These are phyloP conservation scores for Cutaneotrichosporon cyanovorans DNA, from an alignment of 1,284 basidiomycete genomes.

Conservation along the genomic window DNA sequence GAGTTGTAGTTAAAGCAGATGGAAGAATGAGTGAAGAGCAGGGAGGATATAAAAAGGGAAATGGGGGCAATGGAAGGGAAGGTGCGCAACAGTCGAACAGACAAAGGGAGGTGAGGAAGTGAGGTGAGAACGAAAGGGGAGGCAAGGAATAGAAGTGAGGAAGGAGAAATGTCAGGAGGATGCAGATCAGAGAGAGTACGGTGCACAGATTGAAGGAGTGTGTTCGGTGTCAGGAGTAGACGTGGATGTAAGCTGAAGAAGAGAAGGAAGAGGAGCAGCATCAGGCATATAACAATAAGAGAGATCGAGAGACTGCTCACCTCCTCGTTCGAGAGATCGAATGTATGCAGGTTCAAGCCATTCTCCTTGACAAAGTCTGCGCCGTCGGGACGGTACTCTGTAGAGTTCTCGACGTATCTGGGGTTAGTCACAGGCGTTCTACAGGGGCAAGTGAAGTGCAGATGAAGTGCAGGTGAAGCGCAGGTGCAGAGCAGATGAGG, in stretches of 20 bases:
- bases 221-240: too few species aligned
- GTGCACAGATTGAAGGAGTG: too few species aligned
- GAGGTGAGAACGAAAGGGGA: too few species aligned
- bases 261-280: too few species aligned
- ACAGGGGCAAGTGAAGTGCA: not conserved
- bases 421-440: not conserved
- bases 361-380: slow-evolving; percentile 29
- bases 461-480: not conserved
- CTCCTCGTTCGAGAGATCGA: slow-evolving; percentile 33
- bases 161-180: too few species aligned
- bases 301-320: slow-evolving; percentile 1
- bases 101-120: too few species aligned
- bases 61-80: not conserved
- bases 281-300: too few species aligned
- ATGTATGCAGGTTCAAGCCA: slow-evolving; percentile 24
- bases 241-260: too few species aligned
- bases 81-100: too few species aligned
- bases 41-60: slow-evolving; percentile 1
- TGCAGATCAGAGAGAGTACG: too few species aligned
- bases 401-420: slow-evolving; percentile 36
- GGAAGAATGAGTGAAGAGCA: not conserved
- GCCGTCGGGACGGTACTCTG: slow-evolving; percentile 38
- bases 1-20: too few species aligned
- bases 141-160: too few species aligned
- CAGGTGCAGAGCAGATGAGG: not conserved